Evolutionary conservation across 2,329 filamentous ascomycete genomes (phyloP).

Genomic region (Chlorencoelia australis): DNA sequence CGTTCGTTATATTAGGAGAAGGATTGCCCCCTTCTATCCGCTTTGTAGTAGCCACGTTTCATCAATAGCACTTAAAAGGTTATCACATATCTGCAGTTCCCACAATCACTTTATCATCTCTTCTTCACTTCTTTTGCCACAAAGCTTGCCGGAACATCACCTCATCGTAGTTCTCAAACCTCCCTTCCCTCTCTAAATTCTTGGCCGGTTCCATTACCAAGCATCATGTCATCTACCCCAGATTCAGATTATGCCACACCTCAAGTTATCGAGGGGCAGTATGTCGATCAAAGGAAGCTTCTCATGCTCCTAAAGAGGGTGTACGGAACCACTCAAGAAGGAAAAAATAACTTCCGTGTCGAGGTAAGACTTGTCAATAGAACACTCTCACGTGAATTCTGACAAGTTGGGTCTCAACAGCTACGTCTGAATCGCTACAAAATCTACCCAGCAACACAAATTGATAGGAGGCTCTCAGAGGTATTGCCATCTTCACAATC

Average conservation of each 20-base stretch:
- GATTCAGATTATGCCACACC: constrained; percentile 1
- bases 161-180: too few relatives aligned
- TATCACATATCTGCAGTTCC: not conserved
- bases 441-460: constrained; percentile 14
- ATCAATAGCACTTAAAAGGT: not conserved
- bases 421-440: constrained; percentile 17
- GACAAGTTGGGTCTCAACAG: too few relatives aligned
- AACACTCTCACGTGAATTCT: too few relatives aligned
- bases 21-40: too few relatives aligned
- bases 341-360: constrained; percentile 16
- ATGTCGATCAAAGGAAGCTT: constrained; percentile 14
- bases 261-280: constrained; percentile 17
- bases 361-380: constrained; percentile 8
- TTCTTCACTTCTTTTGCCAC: not conserved
- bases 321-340: constrained; percentile 13
- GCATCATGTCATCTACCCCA: not conserved
- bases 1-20: too few relatives aligned
- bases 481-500: constrained; percentile 1
- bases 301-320: constrained; percentile 12
- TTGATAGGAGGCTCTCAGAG: constrained; percentile 8
- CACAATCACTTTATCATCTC: not conserved
- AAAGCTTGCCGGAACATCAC: too few relatives aligned
- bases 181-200: not conserved
- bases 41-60: too few relatives aligned
- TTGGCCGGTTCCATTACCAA: not conserved